Conservation (phyloP, 257 asterid genomes). For the Dorcoceras hygrometricum region DNA sequence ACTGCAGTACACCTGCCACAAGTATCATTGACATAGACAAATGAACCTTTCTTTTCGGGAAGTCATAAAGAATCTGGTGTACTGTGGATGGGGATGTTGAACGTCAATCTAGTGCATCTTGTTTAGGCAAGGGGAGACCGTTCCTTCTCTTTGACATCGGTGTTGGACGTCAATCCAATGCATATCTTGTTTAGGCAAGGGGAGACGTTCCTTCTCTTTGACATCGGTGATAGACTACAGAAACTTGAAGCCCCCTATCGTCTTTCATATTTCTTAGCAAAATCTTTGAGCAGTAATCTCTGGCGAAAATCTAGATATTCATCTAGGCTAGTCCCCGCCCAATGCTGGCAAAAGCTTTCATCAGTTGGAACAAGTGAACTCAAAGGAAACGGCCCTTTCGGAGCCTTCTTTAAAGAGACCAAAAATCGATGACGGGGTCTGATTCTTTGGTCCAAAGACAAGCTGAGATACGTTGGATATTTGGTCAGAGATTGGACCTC, state of each 20-base stretch:
- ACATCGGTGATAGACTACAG: slow-evolving; percentile 11
- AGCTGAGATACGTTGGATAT: slow-evolving; percentile 83
- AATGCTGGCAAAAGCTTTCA: slow-evolving; percentile 86
- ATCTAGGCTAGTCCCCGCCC: slow-evolving; percentile 93
- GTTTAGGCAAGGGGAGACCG: slow-evolving; percentile 5
- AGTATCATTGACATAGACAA: slow-evolving; percentile 11
- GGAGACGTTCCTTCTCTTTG: slow-evolving; percentile 10
- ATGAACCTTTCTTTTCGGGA: background rate
- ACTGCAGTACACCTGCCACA: background rate
- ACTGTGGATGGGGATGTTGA: slow-evolving; percentile 23
- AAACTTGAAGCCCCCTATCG: slow-evolving; percentile 29
- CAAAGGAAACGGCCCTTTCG: slow-evolving; percentile 91
- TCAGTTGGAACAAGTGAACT: slow-evolving; percentile 88
- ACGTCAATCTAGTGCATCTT: slow-evolving; percentile 8
- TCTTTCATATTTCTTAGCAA: slow-evolving; percentile 77
- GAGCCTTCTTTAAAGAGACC: slow-evolving; percentile 86
- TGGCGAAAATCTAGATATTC: slow-evolving; percentile 83
- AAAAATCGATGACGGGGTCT: slow-evolving; percentile 89
- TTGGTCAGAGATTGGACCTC: slow-evolving; percentile 82
- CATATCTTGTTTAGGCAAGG: slow-evolving; percentile 9
- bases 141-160: slow-evolving; percentile 9
- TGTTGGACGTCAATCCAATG: slow-evolving; percentile 15
- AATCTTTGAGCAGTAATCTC: slow-evolving; percentile 70
- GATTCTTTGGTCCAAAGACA: slow-evolving; percentile 92
- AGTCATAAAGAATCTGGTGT: slow-evolving; percentile 22